Conservation (phyloP, 2,329 filamentous ascomycete species). For the Calycina herbarum region DNA sequence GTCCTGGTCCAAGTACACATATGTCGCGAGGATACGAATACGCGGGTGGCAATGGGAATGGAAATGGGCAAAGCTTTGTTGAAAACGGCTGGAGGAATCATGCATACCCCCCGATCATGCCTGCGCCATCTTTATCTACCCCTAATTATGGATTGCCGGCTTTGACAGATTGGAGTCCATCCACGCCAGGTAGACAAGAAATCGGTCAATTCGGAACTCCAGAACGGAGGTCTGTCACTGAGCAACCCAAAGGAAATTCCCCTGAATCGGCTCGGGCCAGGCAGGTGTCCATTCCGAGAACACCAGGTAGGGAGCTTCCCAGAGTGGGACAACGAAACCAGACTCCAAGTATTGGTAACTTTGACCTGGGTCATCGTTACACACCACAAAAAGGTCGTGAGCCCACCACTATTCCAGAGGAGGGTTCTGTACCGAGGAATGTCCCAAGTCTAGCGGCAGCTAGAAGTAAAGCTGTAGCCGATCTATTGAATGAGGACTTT, state of each 20-base stretch:
- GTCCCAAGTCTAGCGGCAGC: not conserved
- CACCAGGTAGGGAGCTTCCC: not conserved
- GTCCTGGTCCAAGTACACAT: not conserved
- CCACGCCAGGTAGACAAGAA: not conserved
- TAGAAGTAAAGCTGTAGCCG: not conserved
- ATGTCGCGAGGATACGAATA: not conserved
- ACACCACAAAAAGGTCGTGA: not conserved
- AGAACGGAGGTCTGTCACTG: not conserved
- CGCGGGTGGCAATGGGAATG: not conserved
- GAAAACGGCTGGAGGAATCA: not conserved
- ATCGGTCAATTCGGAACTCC: not conserved
- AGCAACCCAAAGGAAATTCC: not conserved
- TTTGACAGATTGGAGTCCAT: not conserved
- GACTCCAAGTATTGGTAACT: not conserved
- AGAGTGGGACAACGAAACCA: not conserved
- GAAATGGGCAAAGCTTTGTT: not conserved
- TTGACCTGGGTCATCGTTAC: not conserved
- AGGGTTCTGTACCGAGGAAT: not conserved
- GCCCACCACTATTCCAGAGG: not conserved
- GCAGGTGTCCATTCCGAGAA: not conserved
- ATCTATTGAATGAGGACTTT: constrained; percentile 10
- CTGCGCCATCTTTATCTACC: not conserved
- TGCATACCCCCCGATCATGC: not conserved
- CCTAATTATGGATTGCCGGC: not conserved
- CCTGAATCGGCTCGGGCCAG: not conserved